Evolutionary conservation across 805 yeast genomes (phyloP).

Genomic region (Lachancea cidri): DNA sequence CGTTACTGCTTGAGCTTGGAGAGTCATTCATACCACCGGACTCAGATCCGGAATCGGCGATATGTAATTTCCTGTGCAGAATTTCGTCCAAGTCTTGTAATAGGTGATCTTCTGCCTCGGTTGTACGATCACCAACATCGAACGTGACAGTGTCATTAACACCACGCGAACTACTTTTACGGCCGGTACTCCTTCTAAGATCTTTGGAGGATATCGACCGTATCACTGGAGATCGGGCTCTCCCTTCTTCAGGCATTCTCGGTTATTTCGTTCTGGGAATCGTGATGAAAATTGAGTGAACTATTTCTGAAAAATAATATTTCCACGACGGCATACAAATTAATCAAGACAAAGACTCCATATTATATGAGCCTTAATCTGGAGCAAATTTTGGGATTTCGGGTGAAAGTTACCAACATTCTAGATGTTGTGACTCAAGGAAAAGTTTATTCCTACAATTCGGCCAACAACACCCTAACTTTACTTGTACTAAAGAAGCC

Average conservation of each 20-base stretch:
- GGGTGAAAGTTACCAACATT: slow-evolving; percentile 57
- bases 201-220: slow-evolving; percentile 12
- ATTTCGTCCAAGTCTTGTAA: slow-evolving; percentile 23
- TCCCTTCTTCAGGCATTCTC: slow-evolving; percentile 10
- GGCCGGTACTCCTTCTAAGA: slow-evolving; percentile 5
- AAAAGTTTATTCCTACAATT: slow-evolving; percentile 54
- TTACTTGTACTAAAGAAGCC: slow-evolving; percentile 23
- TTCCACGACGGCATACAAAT: neutral
- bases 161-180: neutral
- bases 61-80: slow-evolving; percentile 20
- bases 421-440: slow-evolving; percentile 58
- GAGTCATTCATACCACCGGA: slow-evolving; percentile 5
- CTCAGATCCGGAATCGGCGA: slow-evolving; percentile 12
- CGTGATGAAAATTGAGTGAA: neutral
- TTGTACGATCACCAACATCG: slow-evolving; percentile 2
- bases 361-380: slow-evolving; percentile 24
- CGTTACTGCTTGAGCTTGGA: neutral
- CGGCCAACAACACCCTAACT: slow-evolving; percentile 36
- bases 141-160: neutral
- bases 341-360: neutral
- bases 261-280: neutral
- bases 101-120: slow-evolving; percentile 14
- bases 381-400: slow-evolving; percentile 31
- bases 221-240: slow-evolving; percentile 8
- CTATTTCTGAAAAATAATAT: neutral